Base-by-base conservation (phyloP, 805 yeast genomes). In the Ogataea chonburiensis region DNA sequence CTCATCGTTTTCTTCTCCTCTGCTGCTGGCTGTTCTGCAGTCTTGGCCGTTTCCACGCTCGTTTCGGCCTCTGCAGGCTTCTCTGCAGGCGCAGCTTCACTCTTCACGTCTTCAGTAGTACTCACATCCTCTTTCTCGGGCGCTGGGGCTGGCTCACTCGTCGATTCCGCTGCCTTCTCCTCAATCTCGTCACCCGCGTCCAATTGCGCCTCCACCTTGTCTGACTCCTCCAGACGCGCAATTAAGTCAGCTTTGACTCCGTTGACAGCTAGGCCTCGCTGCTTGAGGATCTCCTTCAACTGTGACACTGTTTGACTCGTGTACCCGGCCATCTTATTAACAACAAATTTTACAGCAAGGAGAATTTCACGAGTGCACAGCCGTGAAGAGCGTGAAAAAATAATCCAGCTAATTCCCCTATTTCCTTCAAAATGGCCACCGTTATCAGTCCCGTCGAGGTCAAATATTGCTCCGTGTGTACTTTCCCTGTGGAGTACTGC, bases 401-500 rank as follows among this genome's bases (percentile, higher is more conserved):
- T 12, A 17, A 18, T 13, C 19, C 14, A 15, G 7, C 15, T 21
- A 21, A 23, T 21, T 23, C 21, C 26, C 17, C 17, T 19, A 20
- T 26, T 14, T 27, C 24, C 30, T 24, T 27, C 15, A 38, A 20
- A 14, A 28, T 32, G 33, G 15, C 31, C 7, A 18, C 13, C 11
- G 38, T 32, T 20, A 10, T 50, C 28, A 34, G 31, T 22, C 60
- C 60, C 4, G 50, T 51, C 8, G 53, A 58, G 16, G 75, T 80
- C 14, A 53, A 72, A 11, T 86, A 86, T 64, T 86, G 96, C 58
- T 87, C 77, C 5, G 74, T 86, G 10, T 86, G 96, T 58, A 64
- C 86, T 1, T 80, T 74, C 55, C 95, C 96, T n/a, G 86, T 86
- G 4, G 96, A 79, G 61, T 89, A 80, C 64, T 89, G 98, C 66